Base-by-base conservation (phyloP, 2,329 filamentous ascomycete genomes). In the Zopfia rhizophila region DNA sequence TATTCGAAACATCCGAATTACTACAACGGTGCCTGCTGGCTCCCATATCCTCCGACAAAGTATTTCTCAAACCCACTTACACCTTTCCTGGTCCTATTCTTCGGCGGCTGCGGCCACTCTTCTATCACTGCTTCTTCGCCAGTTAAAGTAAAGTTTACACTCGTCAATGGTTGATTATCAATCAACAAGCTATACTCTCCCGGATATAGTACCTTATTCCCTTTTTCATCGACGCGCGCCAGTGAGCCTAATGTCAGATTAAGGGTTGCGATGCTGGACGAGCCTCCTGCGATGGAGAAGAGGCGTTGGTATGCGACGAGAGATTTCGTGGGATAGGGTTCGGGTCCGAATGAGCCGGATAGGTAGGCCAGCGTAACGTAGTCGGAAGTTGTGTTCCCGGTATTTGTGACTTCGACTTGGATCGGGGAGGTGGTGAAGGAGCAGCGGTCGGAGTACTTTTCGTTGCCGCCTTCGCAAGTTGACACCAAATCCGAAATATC, bases 321-420 rank as follows among this genome's bases (percentile, higher is more conserved):
- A 2, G 73, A 75, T 66, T 84, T 84, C 30, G 72, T 73, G 0
- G 81, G 82, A 37, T 76, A 75, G 1, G 82, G 82, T 17, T 60
- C 46, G 0, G 81, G 81, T 5, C 76, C 75, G 2, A 78, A 79
- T 2, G 74, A 61, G 4, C 76, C 76, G 17, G 73, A 66, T 4
- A 83, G 41, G 60, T 83, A 85, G 2, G 72, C 72, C 7, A 85
- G 71, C 1, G 75, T 71, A 3, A 80, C 77, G 55, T 79, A 85
- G 62, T 84, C 82, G 0, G 79, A 83, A 2, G 69, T 65, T 0
- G 43, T 40, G 7, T 61, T 61, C 3, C 79, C 79, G 0, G 72
- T 76, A 59, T 85, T 84, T 0, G 65, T 64, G n/a, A 84, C 74
- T 0, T 65, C 61, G 2, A 82, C 66, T n/a, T n/a, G n/a, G n/a